A percentile compares a stretch with the other conserved stretches of the same genome.
Conservation (phyloP, 352 stramenopile species). For the Phytopythium ostracodes region DNA sequence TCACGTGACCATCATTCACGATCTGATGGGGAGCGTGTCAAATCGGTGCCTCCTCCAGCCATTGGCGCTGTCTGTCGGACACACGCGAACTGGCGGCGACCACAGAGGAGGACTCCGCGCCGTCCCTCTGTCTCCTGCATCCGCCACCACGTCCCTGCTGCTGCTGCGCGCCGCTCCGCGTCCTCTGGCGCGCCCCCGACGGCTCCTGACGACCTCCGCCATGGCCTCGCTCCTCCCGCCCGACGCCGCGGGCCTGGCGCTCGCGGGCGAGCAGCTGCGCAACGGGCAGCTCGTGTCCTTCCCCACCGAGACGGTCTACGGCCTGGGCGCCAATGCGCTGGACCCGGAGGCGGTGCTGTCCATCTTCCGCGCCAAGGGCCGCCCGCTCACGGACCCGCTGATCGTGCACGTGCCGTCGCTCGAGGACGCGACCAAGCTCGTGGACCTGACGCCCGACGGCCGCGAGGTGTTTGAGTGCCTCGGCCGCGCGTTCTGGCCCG, state of each 20-base stretch:
- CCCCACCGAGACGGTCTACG: conserved; percentile 99
- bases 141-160: neutral
- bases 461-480: conserved; percentile 80
- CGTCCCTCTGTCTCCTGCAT: too few species aligned
- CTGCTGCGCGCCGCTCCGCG: neutral
- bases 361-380: conserved; percentile 95
- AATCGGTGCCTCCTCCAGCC: neutral
- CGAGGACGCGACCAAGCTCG: conserved; percentile 86
- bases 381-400: conserved; percentile 96
- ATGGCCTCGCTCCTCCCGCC: conserved; percentile 49
- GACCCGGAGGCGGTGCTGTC: conserved; percentile 90
- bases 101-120: too few species aligned
- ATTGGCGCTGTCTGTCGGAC: neutral
- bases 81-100: too few species aligned
- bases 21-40: neutral
- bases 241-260: conserved; percentile 36
- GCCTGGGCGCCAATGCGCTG: conserved; percentile 96
- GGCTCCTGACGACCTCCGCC: neutral
- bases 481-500: conserved; percentile 93
- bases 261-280: conserved; percentile 64
- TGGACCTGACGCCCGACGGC: conserved; percentile 74
- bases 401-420: conserved; percentile 96
- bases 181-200: neutral
- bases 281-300: conserved; percentile 90
- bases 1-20: neutral